phyloP scores from a whole-genome alignment of 2,329 filamentous ascomycete species.

The Drechslerella stenobrocha region DNA sequence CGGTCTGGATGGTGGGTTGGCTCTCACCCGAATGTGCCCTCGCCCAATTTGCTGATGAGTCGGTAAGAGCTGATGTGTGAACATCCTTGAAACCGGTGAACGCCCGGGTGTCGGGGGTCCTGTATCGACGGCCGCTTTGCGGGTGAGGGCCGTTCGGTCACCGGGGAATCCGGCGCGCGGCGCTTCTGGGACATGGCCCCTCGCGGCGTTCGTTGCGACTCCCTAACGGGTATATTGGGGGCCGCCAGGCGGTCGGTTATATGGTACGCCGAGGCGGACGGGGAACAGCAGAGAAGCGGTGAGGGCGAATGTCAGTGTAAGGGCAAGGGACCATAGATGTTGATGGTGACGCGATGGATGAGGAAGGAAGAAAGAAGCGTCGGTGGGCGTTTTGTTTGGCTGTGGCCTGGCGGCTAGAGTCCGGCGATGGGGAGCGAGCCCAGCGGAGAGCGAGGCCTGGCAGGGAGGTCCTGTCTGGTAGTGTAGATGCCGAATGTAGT shows the following conservation, averaged over 20 bases:
- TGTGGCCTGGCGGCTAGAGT: neutral
- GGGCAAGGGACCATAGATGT: neutral
- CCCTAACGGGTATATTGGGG: slow-evolving; percentile 11
- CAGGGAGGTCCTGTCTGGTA: neutral
- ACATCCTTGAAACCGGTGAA: slow-evolving; percentile 75
- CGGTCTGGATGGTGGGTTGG: slow-evolving; percentile 18
- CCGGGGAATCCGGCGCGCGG: slow-evolving; percentile 48
- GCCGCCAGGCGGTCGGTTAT: neutral
- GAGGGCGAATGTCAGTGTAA: neutral
- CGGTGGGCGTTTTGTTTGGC: neutral
- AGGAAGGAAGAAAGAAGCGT: neutral
- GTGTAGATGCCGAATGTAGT: neutral
- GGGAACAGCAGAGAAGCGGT: neutral
- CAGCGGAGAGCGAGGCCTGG: neutral
- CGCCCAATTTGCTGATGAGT: slow-evolving; percentile 79
- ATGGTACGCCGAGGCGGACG: slow-evolving; percentile 1
- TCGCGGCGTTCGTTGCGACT: slow-evolving; percentile 43
- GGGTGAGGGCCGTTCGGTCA: slow-evolving; percentile 52
- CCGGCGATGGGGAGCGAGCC: neutral
- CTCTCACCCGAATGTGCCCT: slow-evolving; percentile 86
- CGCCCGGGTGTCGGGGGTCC: slow-evolving; percentile 56
- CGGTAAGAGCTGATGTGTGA: slow-evolving; percentile 81
- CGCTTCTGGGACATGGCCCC: slow-evolving; percentile 47
- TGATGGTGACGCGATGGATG: slow-evolving; percentile 4
- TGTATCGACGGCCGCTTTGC: slow-evolving; percentile 57